phyloP scores from a whole-genome alignment of 179 eudicot species.

The Heliamphora pulchella region DNA sequence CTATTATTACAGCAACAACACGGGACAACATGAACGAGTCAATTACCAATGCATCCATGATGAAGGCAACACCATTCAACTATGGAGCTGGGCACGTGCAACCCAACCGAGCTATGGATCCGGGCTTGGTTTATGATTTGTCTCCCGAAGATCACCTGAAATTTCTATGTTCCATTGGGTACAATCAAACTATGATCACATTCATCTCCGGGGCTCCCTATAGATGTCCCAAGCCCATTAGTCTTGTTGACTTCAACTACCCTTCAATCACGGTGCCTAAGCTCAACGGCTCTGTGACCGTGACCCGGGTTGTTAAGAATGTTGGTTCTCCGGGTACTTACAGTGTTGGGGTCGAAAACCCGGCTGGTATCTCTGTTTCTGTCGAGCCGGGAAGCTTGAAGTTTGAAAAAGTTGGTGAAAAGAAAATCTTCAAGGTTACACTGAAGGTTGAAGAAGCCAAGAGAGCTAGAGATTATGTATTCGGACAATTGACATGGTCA shows the following conservation, averaged over 20 bases:
- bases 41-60: conserved; percentile 48
- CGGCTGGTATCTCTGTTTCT: conserved; percentile 37
- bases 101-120: conserved; percentile 79
- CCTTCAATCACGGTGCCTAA: conserved; percentile 74
- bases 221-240: conserved; percentile 37
- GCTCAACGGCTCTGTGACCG: conserved; percentile 42
- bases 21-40: conserved; percentile 50
- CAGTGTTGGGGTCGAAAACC: conserved; percentile 29
- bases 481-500: conserved; percentile 71
- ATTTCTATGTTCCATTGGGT: conserved; percentile 58
- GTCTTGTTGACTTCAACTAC: conserved; percentile 51
- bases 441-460: conserved; percentile 27
- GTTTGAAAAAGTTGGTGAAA: conserved; percentile 47
- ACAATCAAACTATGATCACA: conserved; percentile 41
- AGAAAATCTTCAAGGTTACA: conserved; percentile 43
- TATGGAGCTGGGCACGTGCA: conserved; percentile 83
- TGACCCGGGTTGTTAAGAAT: conserved; percentile 63
- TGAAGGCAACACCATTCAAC: conserved; percentile 58
- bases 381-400: conserved; percentile 40
- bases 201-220: conserved; percentile 33
- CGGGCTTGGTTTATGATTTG: conserved; percentile 76
- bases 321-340: conserved; percentile 69
- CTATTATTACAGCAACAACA: conserved; percentile 42
- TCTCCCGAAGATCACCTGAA: conserved; percentile 46
- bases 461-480: conserved; percentile 43